Base-by-base conservation (phyloP, 768 basidiomycete species). In the Lactarius akahatsu region DNA sequence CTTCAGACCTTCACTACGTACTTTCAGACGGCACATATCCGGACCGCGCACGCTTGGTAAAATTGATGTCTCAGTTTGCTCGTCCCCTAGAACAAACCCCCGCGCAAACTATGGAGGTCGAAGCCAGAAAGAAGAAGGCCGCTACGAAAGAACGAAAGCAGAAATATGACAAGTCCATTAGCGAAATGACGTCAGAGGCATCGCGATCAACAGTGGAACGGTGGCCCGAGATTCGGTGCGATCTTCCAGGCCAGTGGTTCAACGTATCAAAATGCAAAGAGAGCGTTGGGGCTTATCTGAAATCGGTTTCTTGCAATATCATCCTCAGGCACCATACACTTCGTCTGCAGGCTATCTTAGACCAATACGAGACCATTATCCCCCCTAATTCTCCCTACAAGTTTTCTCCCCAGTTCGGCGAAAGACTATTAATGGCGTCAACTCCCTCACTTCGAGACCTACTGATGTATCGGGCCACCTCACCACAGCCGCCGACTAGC, bases 11-110 rank as follows among this genome's bases (percentile, higher is more conserved):
- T 30, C 28, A 56, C 26, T 56, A 18, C 10, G 30, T 20, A 20
- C 38, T 62, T 7, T 62, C 54, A 6, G 62, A 56, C 15, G 62
- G 62, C 13, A 16, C 56, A 10, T n/a, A 54, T 36, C 62, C 62
- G 5, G 38, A 28, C 5, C 20, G 18, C 7, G n/a, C 30, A 1
- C 55, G 18, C 11, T 28, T 62, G 18, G 23, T n/a, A 28, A 16
- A n/a, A 18, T 16, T 62, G 62, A 56, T 62, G n/a, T 45, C 26
- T 5, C 36, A 28, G 50, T 56, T 18, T 26, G 20, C 20, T 11
- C 30, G 23, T 16, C 59, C 43, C 1, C 5, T 60, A 2, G 0
- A 60, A 4, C 5, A 3, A 15, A 47, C 43, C 9, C 59, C 59
- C 5, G 43, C 43, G 18, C 41, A 47, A 18, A 7, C 16, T 3